These are phyloP conservation scores for Dactylellina parvicollis DNA, from an alignment of 2,329 filamentous ascomycete genomes.

Conservation along the genomic window DNA sequence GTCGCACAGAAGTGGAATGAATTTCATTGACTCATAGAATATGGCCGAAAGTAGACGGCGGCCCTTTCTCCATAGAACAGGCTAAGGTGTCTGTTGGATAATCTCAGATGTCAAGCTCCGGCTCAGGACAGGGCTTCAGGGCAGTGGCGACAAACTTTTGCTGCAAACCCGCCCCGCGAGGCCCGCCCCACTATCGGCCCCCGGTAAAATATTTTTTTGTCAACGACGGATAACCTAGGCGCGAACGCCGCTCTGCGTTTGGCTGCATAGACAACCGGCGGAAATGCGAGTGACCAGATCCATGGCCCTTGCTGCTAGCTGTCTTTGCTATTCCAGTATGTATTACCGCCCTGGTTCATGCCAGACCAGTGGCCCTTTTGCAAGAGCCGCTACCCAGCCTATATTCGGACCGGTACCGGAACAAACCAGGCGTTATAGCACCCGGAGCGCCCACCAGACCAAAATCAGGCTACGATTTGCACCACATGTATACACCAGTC, in stretches of 20 bases:
- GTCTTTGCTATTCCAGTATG: too few relatives aligned
- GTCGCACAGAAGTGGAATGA: conserved; percentile 8
- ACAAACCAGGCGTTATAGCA: too few relatives aligned
- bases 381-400: too few relatives aligned
- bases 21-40: conserved; percentile 38
- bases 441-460: too few relatives aligned
- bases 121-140: conserved; percentile 11
- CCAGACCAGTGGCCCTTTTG: too few relatives aligned
- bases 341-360: too few relatives aligned
- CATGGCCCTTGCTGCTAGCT: too few relatives aligned
- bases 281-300: too few relatives aligned
- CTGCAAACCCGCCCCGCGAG: conserved; percentile 37
- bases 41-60: conserved; percentile 15
- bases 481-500: too few relatives aligned
- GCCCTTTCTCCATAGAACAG: conserved; percentile 12
- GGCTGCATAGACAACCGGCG: conserved; percentile 30
- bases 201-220: conserved; percentile 42
- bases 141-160: background rate
- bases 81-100: conserved; percentile 25
- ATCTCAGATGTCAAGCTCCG: conserved; percentile 15
- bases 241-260: conserved; percentile 3
- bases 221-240: too few relatives aligned
- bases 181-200: conserved; percentile 34
- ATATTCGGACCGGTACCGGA: too few relatives aligned
- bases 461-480: too few relatives aligned